Base-by-base conservation (phyloP, 2,329 filamentous ascomycete species). In the Fusarium sp. region DNA sequence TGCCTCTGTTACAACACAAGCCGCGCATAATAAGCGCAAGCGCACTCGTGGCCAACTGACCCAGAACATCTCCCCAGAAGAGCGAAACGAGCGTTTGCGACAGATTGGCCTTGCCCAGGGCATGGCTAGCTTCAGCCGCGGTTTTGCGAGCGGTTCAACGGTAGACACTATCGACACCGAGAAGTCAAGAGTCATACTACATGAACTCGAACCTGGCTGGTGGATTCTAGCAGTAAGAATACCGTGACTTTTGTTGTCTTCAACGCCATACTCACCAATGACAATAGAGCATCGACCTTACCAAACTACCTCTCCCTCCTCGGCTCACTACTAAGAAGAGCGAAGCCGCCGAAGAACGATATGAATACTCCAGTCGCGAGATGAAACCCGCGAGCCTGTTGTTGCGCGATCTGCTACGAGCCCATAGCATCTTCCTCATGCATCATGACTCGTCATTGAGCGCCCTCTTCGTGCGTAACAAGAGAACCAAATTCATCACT, bases 31-130 rank as follows among this genome's bases (percentile, higher is more conserved):
- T 56, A 84, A 83, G 64, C 83, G 83, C 35, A 81, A 85, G 74
- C 82, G 86, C 76, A 82, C 83, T 13, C 82, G 82, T 36, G 81
- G 82, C 35, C 82, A 83, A 24, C 84, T 85, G 4, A 85, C 82
- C 18, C 84, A 85, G 38, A 80, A 81, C 59, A 73, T 88, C 35
- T 87, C 87, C 5, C 83, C 89, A 55, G 90, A 94, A 74, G 91
- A 95, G 79, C 90, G 91, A 79, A 96, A 98, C 82, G 93, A 97
- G 84, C 92, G 92, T 77, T 86, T 98, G 78, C 90, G 96, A 74
- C 95, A 98, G 86, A 95, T 99, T 80, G 96, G 96, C 42, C 90
- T 99, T 72, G 96, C 96, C 45, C 96, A 99, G 85, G 96, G 95
- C 80, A 98, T 98, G 92, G 92, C 97, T 67, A 93, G 92, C 81